Evolutionary conservation across 129 eudicot genomes (phyloP), one percentile per base, ranked within the genome.

Genomic region (Kitagawia praeruptora): DNA sequence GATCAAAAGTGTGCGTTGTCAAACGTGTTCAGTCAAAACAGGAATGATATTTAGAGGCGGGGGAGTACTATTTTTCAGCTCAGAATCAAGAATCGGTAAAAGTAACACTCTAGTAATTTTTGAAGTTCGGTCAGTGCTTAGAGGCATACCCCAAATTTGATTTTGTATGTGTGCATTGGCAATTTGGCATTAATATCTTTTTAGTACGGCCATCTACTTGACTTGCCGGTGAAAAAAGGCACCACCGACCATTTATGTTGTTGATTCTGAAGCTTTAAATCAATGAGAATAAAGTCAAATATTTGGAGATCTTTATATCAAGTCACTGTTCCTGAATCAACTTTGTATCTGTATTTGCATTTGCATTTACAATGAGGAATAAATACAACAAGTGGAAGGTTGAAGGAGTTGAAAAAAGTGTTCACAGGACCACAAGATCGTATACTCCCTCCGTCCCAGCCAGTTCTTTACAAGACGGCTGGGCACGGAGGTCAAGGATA

Each of bases 401-500:
- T 58, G 66, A 21, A 58, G 66, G 66, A 56, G 38, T 64, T 64
- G 70, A 64, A 28, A 61, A 64, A 64, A 66, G 71, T 66, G 71
- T 12, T 28, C 13, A 66, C 39, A 66, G 71, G 71, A 66, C 71
- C 71, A 66, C 40, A 66, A 28, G 71, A 66, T 64, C 39, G 10
- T 58, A 58, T n/a, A n/a, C n/a, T n/a, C n/a, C n/a, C n/a, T n/a
- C n/a, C n/a, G n/a, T n/a, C n/a, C n/a, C n/a, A n/a, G n/a, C n/a
- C n/a, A n/a, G n/a, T n/a, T n/a, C n/a, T n/a, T n/a, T n/a, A n/a
- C n/a, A n/a, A n/a, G n/a, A n/a, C n/a, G n/a, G n/a, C n/a, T n/a
- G n/a, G n/a, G n/a, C n/a, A n/a, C n/a, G n/a, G n/a, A n/a, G n/a
- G n/a, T n/a, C n/a, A n/a, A n/a, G n/a, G n/a, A n/a, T n/a, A n/a